A percentile compares a stretch with the other conserved stretches of the same genome.
Evolutionary conservation across 495 filamentous ascomycete genomes (phyloP).

Genomic region (Hypoxylon fuscum): DNA sequence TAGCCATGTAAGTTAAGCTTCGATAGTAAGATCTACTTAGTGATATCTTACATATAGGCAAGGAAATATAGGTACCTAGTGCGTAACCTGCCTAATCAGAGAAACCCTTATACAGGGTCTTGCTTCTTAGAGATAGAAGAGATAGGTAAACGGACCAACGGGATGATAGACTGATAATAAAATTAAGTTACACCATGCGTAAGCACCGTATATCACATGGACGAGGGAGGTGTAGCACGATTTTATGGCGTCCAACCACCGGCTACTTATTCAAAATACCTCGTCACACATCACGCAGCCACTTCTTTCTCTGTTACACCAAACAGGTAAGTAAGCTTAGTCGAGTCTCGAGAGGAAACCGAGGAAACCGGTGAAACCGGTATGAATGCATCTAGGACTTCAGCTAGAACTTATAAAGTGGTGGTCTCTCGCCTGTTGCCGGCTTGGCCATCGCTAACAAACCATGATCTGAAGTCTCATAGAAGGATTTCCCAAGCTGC

Average conservation of each 20-base stretch:
- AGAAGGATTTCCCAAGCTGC: background rate
- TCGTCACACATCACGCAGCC: too few species aligned
- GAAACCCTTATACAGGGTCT: too few species aligned
- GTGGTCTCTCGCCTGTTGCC: background rate
- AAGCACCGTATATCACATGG: conserved; percentile 26
- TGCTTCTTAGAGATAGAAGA: too few species aligned
- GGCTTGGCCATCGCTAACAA: background rate
- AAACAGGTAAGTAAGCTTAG: too few species aligned
- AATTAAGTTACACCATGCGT: conserved; percentile 20
- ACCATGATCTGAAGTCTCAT: background rate
- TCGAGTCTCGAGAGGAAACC: background rate
- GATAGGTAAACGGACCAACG: background rate
- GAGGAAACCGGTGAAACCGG: background rate
- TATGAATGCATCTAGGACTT: conserved; percentile 19
- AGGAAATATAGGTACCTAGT: too few species aligned
- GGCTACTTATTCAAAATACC: conserved; percentile 10
- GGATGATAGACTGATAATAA: background rate
- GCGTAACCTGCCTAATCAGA: too few species aligned
- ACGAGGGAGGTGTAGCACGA: background rate
- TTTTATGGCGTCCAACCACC: conserved; percentile 16
- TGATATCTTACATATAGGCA: too few species aligned
- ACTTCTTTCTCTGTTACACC: too few species aligned
- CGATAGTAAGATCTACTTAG: too few species aligned
- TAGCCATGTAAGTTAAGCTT: too few species aligned
- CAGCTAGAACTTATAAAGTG: background rate